Percentiles rank a stretch among this genome's conserved stretches.
These are phyloP conservation scores for Trifolium fragiferum DNA, from an alignment of 306 rosid genomes.

Conservation along the genomic window DNA sequence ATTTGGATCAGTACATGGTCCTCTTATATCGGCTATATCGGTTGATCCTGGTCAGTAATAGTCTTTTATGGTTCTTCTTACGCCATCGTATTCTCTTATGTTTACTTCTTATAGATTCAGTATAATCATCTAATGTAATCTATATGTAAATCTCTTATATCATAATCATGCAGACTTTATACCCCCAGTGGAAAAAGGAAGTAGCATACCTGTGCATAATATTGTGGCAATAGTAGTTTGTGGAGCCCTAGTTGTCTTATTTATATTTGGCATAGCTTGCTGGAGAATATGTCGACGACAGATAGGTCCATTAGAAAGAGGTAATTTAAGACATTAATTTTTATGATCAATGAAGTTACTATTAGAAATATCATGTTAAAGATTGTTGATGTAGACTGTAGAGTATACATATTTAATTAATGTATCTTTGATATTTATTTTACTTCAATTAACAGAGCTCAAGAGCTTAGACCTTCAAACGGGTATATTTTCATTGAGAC, in stretches of 20 bases:
- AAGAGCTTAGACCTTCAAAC: conserved; percentile 53
- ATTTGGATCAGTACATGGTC: conserved; percentile 48
- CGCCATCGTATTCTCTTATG: neutral
- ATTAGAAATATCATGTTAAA: too few relatives aligned
- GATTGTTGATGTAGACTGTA: too few relatives aligned
- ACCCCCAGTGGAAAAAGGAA: conserved; percentile 33
- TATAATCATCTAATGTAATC: conserved; percentile 9
- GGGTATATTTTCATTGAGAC: conserved; percentile 54
- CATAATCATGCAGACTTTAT: conserved; percentile 40
- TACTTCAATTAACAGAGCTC: conserved; percentile 46
- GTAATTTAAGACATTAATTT: too few relatives aligned
- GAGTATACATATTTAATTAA: too few relatives aligned
- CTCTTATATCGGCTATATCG: conserved; percentile 56
- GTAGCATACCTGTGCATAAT: conserved; percentile 21
- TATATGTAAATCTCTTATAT: neutral
- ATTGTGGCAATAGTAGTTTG: conserved; percentile 43
- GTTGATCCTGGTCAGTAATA: conserved; percentile 51
- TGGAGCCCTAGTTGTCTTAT: conserved; percentile 39
- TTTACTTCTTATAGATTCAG: too few relatives aligned
- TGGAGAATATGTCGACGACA: conserved; percentile 40
- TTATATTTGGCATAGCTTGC: conserved; percentile 39
- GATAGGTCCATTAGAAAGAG: conserved; percentile 41
- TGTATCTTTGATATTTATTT: neutral
- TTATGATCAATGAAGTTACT: too few relatives aligned
- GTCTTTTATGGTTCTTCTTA: neutral